Conservation (phyloP, 352 stramenopile species). For the Phytophthora foliorum region DNA sequence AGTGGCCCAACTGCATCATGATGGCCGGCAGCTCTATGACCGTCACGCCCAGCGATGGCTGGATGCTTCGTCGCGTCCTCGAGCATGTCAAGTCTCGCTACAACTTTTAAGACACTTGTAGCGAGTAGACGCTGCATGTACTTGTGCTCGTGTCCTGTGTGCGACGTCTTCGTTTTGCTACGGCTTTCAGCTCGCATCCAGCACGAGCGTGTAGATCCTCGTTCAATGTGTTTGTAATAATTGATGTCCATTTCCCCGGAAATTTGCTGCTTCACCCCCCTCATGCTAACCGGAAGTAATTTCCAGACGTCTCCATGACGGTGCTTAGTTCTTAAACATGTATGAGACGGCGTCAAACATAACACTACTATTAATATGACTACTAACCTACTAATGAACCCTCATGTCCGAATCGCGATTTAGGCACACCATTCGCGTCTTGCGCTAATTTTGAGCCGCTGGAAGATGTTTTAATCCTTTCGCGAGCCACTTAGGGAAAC, state of each 20-base stretch:
- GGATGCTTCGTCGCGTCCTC: conserved; percentile 41
- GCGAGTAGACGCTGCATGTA: not conserved
- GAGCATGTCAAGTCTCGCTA: conserved; percentile 33
- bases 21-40: conserved; percentile 17
- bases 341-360: no score
- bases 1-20: conserved; percentile 22
- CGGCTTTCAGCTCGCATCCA: conserved; percentile 4
- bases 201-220: conserved; percentile 11
- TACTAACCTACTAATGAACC: no score
- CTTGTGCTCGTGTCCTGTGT: not conserved
- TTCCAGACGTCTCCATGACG: no score
- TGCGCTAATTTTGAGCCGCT: no score
- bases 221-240: conserved; percentile 7
- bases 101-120: conserved; percentile 17
- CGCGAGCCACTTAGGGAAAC: no score
- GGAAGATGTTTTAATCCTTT: no score
- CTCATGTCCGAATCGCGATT: no score
- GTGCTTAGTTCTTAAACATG: no score
- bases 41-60: conserved; percentile 30
- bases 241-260: conserved; percentile 1
- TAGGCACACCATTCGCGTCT: no score
- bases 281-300: no score
- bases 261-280: no score
- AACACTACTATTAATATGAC: no score
- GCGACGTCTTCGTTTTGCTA: not conserved